A percentile compares a stretch with the other conserved stretches of the same genome.
Conservation (phyloP, 2,329 filamentous ascomycete genomes). For the Trichoderma breve region DNA sequence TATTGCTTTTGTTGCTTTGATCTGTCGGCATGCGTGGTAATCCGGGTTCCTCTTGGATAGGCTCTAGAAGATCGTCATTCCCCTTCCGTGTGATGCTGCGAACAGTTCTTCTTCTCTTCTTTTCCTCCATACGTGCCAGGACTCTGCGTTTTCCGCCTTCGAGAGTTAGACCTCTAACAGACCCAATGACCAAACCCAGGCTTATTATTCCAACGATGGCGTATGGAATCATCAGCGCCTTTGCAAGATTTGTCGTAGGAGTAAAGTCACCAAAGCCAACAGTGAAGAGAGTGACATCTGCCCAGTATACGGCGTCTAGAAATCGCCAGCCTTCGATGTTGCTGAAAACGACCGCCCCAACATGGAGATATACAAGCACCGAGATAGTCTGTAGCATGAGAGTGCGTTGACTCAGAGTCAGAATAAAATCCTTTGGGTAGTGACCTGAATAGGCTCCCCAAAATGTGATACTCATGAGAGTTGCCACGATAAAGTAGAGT, state of each 20-base stretch:
- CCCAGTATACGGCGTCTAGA: slow-evolving; percentile 77
- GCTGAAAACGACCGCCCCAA: slow-evolving; percentile 74
- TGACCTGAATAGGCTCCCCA: slow-evolving; percentile 67
- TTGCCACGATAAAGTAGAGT: slow-evolving; percentile 76
- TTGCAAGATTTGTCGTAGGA: slow-evolving; percentile 52
- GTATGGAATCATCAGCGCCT: slow-evolving; percentile 77
- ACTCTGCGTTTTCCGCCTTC: slow-evolving; percentile 54
- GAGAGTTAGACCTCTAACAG: slow-evolving; percentile 66
- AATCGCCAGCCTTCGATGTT: slow-evolving; percentile 72
- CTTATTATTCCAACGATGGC: slow-evolving; percentile 81
- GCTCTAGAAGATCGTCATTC: slow-evolving; percentile 48
- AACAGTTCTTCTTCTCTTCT: slow-evolving; percentile 51
- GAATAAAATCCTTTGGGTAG: slow-evolving; percentile 74
- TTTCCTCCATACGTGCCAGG: slow-evolving; percentile 58
- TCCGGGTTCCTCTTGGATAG: slow-evolving; percentile 26
- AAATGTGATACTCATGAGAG: slow-evolving; percentile 76
- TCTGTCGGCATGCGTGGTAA: not conserved
- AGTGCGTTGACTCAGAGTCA: slow-evolving; percentile 79
- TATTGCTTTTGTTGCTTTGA: slow-evolving; percentile 37
- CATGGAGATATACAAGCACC: slow-evolving; percentile 75
- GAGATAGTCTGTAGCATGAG: slow-evolving; percentile 88
- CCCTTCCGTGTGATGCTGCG: slow-evolving; percentile 45
- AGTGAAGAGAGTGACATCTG: slow-evolving; percentile 67
- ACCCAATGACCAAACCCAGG: slow-evolving; percentile 78
- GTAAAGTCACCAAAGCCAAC: slow-evolving; percentile 61